A percentile compares a stretch with the other conserved stretches of the same genome.
Conservation (phyloP, 805 yeast species). For the Yarrowia sp. region DNA sequence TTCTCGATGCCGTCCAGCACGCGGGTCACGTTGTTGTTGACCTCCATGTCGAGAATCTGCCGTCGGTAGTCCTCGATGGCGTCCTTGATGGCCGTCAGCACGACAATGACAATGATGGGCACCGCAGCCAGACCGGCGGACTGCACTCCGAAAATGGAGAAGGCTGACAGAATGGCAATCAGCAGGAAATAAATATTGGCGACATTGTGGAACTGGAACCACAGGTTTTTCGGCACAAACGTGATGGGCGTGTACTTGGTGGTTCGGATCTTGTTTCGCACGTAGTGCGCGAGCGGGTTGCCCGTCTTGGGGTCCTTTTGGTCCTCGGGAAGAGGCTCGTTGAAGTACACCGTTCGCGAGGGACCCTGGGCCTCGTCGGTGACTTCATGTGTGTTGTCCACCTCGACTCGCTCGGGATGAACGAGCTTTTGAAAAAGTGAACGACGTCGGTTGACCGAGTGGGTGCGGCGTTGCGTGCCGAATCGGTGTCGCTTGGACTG, state of each 20-base stretch:
- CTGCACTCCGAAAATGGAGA: conserved; percentile 76
- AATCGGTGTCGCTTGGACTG: conserved; percentile 79
- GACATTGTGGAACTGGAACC: conserved; percentile 81
- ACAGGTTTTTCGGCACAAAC: conserved; percentile 87
- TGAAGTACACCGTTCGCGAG: conserved; percentile 30
- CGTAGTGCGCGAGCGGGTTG: conserved; percentile 64
- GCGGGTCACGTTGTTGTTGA: conserved; percentile 76
- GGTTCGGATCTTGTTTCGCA: conserved; percentile 93
- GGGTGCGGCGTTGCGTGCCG: conserved; percentile 86
- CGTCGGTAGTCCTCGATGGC: conserved; percentile 81
- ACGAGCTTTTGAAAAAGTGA: conserved; percentile 42
- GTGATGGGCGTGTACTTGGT: conserved; percentile 93
- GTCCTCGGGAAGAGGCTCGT: conserved; percentile 29
- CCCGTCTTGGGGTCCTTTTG: conserved; percentile 58
- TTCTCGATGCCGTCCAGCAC: conserved; percentile 62
- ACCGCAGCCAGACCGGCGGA: conserved; percentile 80
- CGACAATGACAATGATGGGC: conserved; percentile 80
- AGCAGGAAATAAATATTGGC: conserved; percentile 90
- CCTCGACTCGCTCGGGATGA: conserved; percentile 3
- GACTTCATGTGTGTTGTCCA: conserved; percentile 9
- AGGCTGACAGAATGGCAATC: conserved; percentile 69
- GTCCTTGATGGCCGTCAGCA: conserved; percentile 76
- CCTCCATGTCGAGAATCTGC: conserved; percentile 66
- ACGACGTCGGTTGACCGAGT: conserved; percentile 63
- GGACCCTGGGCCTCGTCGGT: conserved; percentile 31